Evolutionary conservation across 768 basidiomycete genomes (phyloP), one percentile per base, ranked within the genome.

Genomic region (Lepiota venenata): DNA sequence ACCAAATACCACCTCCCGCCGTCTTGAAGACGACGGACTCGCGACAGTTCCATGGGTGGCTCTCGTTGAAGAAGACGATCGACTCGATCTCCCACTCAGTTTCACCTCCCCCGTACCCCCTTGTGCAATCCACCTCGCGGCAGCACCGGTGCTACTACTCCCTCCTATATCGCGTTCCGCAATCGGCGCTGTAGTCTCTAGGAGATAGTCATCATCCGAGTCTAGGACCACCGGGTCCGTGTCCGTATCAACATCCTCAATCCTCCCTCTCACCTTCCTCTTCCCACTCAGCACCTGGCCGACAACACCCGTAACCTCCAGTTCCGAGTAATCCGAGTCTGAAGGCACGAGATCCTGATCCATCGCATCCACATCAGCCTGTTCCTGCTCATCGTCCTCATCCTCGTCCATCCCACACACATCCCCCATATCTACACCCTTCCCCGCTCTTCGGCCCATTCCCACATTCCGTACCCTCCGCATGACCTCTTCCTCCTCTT

Each of bases 301-400:
- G 20, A 25, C 25, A 20, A n/a, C 39, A 2, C 11, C 36, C 32
- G 45, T 47, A 16, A 54, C 60, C 49, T 41, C 61, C 52, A 60
- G 21, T 41, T 60, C 73, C 43, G 64, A 66, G 16, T 71, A 77
- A 59, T 72, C 80, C 52, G 65, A 69, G 42, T 77, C 77, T 4
- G 73, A 75, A 4, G 72, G 65, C 6, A 69, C 70, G 55, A 82
- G 66, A 60, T 83, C 87, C 66, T 88, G 84, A 58, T 90, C 87
- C 87, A 88, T 88, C 22, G 83, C 85, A 63, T 88, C 87, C 0
- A 74, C 71, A 63, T 87, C 84, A 10, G 72, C 78, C 60, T 83
- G 78, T 52, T 83, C 83, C 59, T 78, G 77, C 52, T 66, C 70
- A 7, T 77, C 77, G 8, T 75, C 76, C 4, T 66, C 69, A 10